Evolutionary conservation across 371 early-diverging fungal genomes (phyloP).

Genomic region (Lichtheimia ramosa): DNA sequence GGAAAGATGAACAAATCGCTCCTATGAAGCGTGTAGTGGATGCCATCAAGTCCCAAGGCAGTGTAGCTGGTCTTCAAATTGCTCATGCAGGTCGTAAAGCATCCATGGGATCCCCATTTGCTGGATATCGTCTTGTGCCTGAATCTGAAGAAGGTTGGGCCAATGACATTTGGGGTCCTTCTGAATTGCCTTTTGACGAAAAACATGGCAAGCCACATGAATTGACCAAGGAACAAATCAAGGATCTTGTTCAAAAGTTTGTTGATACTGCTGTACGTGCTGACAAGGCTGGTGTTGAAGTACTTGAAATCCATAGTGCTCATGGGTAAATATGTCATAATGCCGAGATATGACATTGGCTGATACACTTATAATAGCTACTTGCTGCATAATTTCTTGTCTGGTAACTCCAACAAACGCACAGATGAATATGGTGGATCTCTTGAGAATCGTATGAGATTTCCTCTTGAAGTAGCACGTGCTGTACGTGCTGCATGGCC

Average conservation of each 20-base stretch:
- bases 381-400: conserved; percentile 76
- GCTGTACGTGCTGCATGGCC: conserved; percentile 76
- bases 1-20: conserved; percentile 75
- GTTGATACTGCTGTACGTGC: conserved; percentile 72
- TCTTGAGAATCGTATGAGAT: conserved; percentile 75
- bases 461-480: conserved; percentile 63
- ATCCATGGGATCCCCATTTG: conserved; percentile 52
- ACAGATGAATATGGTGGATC: conserved; percentile 85
- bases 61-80: conserved; percentile 72
- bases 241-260: conserved; percentile 56
- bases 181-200: conserved; percentile 52
- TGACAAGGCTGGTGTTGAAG: conserved; percentile 80
- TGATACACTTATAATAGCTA: conserved; percentile 54
- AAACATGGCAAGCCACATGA: conserved; percentile 57
- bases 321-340: conserved; percentile 28
- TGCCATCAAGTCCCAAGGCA: conserved; percentile 63
- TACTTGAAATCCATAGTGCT: conserved; percentile 85
- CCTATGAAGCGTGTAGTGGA: conserved; percentile 62
- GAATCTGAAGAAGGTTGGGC: conserved; percentile 75
- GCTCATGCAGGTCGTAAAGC: conserved; percentile 87
- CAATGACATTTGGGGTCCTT: conserved; percentile 73
- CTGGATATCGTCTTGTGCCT: conserved; percentile 31
- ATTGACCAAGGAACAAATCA: conserved; percentile 65
- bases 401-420: conserved; percentile 78
- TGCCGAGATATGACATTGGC: too few relatives aligned